A percentile compares a stretch with the other conserved stretches of the same genome.
These are phyloP conservation scores for Phalaenopsis hybrid DNA, from an alignment of 116 monocot genomes.

Conservation along the genomic window DNA sequence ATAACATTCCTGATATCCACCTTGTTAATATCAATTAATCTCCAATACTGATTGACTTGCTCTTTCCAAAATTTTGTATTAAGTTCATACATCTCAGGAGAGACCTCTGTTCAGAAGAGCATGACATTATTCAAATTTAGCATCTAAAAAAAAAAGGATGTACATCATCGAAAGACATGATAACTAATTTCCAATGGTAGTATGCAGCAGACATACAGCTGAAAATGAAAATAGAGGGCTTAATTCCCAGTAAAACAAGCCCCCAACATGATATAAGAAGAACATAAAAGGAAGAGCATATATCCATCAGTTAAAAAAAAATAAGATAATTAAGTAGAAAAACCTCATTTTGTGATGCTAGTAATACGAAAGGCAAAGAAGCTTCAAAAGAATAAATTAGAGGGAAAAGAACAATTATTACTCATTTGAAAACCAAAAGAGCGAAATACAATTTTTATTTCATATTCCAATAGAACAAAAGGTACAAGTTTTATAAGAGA, in stretches of 20 bases:
- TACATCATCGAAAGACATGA: not conserved
- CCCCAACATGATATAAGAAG: not conserved
- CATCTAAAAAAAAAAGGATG: not conserved
- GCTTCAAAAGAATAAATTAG: not conserved
- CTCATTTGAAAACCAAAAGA: not conserved
- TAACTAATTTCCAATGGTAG: not conserved
- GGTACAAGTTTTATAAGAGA: too few relatives aligned
- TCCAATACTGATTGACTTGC: conserved; percentile 69
- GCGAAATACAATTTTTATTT: too few relatives aligned
- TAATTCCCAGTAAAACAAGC: not conserved
- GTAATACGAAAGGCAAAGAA: not conserved
- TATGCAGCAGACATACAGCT: not conserved
- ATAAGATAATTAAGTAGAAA: not conserved
- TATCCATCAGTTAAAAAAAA: not conserved
- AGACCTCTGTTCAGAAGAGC: conserved; percentile 35
- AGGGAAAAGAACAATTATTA: not conserved
- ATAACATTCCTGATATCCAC: conserved; percentile 71
- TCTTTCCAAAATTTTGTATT: conserved; percentile 70
- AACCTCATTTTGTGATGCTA: not conserved
- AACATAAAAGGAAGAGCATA: not conserved
- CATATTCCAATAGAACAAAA: too few relatives aligned
- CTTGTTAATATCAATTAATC: conserved; percentile 45
- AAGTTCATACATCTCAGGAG: conserved; percentile 39
- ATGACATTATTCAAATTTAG: not conserved
- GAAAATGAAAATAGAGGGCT: not conserved